Evolutionary conservation across 768 basidiomycete species (phyloP), one percentile per base, ranked within the genome.

Genomic region (Hypholoma sublateritium): DNA sequence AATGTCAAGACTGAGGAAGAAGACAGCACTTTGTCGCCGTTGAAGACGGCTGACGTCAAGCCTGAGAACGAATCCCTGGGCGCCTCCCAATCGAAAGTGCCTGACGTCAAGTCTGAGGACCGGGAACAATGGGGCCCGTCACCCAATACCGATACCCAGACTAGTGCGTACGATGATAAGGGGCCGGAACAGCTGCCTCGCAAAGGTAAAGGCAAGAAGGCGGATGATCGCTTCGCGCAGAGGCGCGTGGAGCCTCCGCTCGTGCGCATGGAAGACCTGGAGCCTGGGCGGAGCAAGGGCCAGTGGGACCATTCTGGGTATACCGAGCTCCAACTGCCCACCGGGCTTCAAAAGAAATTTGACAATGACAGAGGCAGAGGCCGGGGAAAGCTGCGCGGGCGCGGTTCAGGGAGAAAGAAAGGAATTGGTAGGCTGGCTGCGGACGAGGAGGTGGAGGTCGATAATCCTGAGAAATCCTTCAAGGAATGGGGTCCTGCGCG

Each of bases 171-270:
- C 28, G 28, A 32, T 3, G 28, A 32, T 13, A 14, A 41, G 39
- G 39, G 17, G 17, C 17, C 39, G 39, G 39, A 17, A 41, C 39
- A 13, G 4, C 25, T 36, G 14, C 35, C 21, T 19, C 36, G n/a
- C 21, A 48, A 44, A 24, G 48, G 49, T 24, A 44, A 47, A 50
- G 55, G 42, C 39, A 56, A 50, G 37, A 24, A 51, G 14, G 8
- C 35, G 37, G 21, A 51, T 41, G 21, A 39, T 3, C 34, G 47
- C 16, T 13, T 6, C 9, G 47, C 16, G 25, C 16, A 25, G 21
- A 32, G 48, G 9, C 16, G 35, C n/a, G 16, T 19, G 21, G 37
- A 21, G 3, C 37, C 50, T 39, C 25, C 22, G 28, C 47, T 48
- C 5, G 47, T 41, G 39, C 39, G 6, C 17, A 41, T 39, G 14